Evolutionary conservation across 176 grass and related monocot genomes (phyloP), one percentile per base, ranked within the genome.

Genomic region (Thinopyrum elongatum): DNA sequence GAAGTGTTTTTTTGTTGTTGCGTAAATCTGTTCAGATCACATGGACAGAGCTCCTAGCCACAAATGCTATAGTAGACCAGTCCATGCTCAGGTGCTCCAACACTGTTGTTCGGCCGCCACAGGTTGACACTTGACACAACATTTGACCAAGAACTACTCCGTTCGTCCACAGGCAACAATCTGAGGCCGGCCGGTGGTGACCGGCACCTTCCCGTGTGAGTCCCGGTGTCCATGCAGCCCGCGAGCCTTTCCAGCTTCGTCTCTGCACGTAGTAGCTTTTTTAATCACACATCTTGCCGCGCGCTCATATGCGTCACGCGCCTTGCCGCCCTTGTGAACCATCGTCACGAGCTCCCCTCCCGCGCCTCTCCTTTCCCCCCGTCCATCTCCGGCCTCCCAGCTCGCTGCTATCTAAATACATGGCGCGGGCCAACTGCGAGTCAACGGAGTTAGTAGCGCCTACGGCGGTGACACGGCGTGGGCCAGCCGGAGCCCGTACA

Each of bases 301-400:
- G 27, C 84, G 23, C 38, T 30, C 77, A 31, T 30, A 6, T 0
- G 34, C 86, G 44, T 88, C 64, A 76, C 82, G 70, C 13, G 21
- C 49, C 34, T 87, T 78, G 78, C 79, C 84, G 88, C 53, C 57
- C 89, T 44, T 78, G 89, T 90, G 89, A 90, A 44, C 44, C 10
- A 3, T 87, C 10, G 0, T 87, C 89, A 90, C 89, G 89, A 42
- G 84, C 31, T 3, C 44, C n/a, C 23, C 22, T 65, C 23, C 23
- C 26, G 4, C 65, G 14, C 84, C 80, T 74, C 89, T 87, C 74
- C 89, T 87, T 86, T 86, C 13, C 62, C 4, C 62, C 21, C 26
- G 5, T 30, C 12, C 47, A 49, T 69, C 49, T 64, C 47, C 71
- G 14, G 26, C 3, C 7, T 33, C 38, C 26, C 47, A n/a, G n/a